Percentiles rank a stretch among this genome's conserved stretches.
phyloP scores from a whole-genome alignment of 306 rosid species.

The Cyclanthera cordifolia region DNA sequence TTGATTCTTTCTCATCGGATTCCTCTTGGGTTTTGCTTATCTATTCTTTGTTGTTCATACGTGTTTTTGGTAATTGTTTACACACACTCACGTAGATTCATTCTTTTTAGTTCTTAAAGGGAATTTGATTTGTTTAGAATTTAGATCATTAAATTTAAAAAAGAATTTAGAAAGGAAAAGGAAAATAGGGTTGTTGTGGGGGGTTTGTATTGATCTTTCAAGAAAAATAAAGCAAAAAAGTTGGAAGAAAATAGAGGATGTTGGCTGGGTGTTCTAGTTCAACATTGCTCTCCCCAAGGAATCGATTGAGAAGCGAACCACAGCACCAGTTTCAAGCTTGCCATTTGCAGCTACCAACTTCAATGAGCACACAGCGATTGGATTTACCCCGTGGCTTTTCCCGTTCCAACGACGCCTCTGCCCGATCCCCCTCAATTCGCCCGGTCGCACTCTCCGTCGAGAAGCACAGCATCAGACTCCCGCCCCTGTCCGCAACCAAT shows the following conservation, averaged over 20 bases:
- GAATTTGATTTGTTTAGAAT: neutral
- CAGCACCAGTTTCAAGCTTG: constrained; percentile 79
- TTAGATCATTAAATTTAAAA: neutral
- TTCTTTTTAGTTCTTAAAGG: neutral
- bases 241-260: constrained; percentile 56
- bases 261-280: constrained; percentile 99
- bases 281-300: constrained; percentile 94
- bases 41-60: neutral
- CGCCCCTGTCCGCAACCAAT: constrained; percentile 46
- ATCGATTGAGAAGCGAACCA: constrained; percentile 93
- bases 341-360: constrained; percentile 72
- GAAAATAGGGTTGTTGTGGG: constrained; percentile 42
- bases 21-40: constrained; percentile 27
- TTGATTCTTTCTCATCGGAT: constrained; percentile 75
- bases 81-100: neutral
- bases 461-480: constrained; percentile 76
- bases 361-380: constrained; percentile 95
- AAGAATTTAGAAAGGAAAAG: constrained; percentile 19
- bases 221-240: constrained; percentile 17
- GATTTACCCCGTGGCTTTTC: constrained; percentile 81
- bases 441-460: constrained; percentile 57
- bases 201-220: constrained; percentile 25
- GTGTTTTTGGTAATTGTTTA: neutral
- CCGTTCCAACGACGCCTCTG: constrained; percentile 37
- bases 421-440: constrained; percentile 51